Conservation (phyloP, 257 asterid species). For the Przewalskia tangutica region DNA sequence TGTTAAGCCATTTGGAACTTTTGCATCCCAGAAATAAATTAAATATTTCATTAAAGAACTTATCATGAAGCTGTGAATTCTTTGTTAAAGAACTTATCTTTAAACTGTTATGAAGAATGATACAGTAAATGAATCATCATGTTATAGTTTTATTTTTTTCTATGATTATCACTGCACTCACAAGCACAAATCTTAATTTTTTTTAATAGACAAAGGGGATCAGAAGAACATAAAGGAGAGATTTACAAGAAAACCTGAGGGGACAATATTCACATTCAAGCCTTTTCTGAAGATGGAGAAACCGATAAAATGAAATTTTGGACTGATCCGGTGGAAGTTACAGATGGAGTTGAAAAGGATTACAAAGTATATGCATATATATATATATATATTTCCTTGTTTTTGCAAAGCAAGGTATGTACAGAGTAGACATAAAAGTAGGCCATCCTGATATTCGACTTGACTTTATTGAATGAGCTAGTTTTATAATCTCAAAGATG, state of each 20-base stretch:
- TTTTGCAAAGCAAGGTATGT: not conserved
- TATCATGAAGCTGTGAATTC: not conserved
- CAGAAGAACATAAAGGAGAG: not conserved
- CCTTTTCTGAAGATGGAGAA: not conserved
- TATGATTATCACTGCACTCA: not conserved
- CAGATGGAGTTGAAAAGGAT: not conserved
- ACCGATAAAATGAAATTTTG: not conserved
- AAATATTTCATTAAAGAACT: not conserved
- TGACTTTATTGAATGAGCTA: not conserved
- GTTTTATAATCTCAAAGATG: not conserved
- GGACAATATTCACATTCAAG: not conserved
- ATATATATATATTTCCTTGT: not conserved
- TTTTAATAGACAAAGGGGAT: not conserved
- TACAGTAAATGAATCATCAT: not conserved
- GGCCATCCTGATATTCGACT: not conserved
- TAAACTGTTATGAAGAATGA: not conserved
- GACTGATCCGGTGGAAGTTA: not conserved
- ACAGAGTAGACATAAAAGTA: not conserved
- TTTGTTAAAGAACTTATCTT: not conserved
- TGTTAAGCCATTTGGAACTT: not conserved
- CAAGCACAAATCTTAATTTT: not conserved
- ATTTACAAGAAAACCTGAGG: not conserved
- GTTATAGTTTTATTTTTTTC: too few relatives aligned
- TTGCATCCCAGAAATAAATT: not conserved
- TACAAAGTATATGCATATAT: not conserved